Percentiles rank a stretch among this genome's conserved stretches.
Evolutionary conservation across 345 rosid species (phyloP).

Genomic region (Moricandia moricandioides): DNA sequence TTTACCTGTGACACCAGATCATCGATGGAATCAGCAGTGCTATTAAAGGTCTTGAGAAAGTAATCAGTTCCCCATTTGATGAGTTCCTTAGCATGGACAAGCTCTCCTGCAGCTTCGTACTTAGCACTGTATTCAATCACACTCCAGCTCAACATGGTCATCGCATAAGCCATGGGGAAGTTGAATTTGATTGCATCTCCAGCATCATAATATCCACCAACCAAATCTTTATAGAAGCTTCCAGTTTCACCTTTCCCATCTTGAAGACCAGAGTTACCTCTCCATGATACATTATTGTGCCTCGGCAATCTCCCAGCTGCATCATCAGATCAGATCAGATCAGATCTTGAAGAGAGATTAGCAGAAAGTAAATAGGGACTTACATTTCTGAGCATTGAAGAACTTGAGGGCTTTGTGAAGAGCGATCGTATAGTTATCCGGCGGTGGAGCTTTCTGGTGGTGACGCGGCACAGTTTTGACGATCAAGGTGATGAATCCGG

Average conservation of each 20-base stretch:
- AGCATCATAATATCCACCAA: conserved; percentile 89
- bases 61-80: conserved; percentile 97
- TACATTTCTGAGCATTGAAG: conserved; percentile 95
- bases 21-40: conserved; percentile 68
- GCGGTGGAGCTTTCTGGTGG: conserved; percentile 48
- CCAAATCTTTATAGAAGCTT: conserved; percentile 57
- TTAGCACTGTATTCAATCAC: conserved; percentile 94
- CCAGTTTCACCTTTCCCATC: conserved; percentile 68
- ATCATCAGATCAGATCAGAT: not conserved
- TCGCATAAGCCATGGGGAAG: conserved; percentile 82
- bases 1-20: conserved; percentile 56
- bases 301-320: conserved; percentile 88
- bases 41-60: conserved; percentile 85
- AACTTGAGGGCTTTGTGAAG: conserved; percentile 96
- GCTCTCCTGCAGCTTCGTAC: conserved; percentile 92
- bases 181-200: conserved; percentile 96
- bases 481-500: conserved; percentile 73
- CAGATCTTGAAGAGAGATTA: not conserved
- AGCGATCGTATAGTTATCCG: conserved; percentile 89
- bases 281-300: conserved; percentile 94
- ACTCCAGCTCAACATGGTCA: conserved; percentile 99
- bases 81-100: conserved; percentile 75
- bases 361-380: not conserved
- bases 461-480: conserved; percentile 85
- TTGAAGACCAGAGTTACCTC: conserved; percentile 74